Evolutionary conservation across 1,284 basidiomycete species (phyloP).

Genomic region (Afroboletus lepidellus): DNA sequence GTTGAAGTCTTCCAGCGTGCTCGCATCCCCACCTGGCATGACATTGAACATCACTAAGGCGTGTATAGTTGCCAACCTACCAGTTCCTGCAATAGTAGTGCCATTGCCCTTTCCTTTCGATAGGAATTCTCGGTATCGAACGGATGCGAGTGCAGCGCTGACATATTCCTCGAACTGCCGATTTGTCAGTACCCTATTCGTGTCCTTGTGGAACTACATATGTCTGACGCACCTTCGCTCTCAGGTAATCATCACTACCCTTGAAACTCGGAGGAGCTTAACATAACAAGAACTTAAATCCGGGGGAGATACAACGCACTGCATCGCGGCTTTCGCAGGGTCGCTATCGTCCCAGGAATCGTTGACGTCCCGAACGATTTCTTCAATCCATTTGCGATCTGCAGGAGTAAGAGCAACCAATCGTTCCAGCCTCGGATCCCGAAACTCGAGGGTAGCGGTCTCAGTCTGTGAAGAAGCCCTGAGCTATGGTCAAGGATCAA

Average conservation of each 20-base stretch:
- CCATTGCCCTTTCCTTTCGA: slow-evolving; percentile 61
- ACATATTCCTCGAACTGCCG: slow-evolving; percentile 83
- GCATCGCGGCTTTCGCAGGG: slow-evolving; percentile 58
- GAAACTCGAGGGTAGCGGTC: slow-evolving; percentile 80
- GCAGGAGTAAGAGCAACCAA: slow-evolving; percentile 83
- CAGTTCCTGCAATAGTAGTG: slow-evolving; percentile 62
- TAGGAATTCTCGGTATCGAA: slow-evolving; percentile 85
- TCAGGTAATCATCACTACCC: slow-evolving; percentile 90
- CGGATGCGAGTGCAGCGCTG: slow-evolving; percentile 72
- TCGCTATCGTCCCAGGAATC: slow-evolving; percentile 73
- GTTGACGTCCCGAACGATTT: slow-evolving; percentile 78
- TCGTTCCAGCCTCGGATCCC: slow-evolving; percentile 78
- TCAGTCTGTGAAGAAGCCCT: slow-evolving; percentile 61
- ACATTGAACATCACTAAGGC: not conserved
- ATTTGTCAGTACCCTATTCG: not conserved
- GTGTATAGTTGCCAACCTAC: slow-evolving; percentile 33
- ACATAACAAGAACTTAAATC: not conserved
- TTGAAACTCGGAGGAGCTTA: slow-evolving; percentile 58
- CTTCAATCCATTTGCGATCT: slow-evolving; percentile 95
- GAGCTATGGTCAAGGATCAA: not conserved
- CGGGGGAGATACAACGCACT: slow-evolving; percentile 44
- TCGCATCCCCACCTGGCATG: slow-evolving; percentile 42
- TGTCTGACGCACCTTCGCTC: slow-evolving; percentile 64
- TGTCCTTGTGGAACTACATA: not conserved
- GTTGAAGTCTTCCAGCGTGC: slow-evolving; percentile 72